phyloP scores from a whole-genome alignment of 2,329 filamentous ascomycete genomes.

The Helicocarpus griseus region DNA sequence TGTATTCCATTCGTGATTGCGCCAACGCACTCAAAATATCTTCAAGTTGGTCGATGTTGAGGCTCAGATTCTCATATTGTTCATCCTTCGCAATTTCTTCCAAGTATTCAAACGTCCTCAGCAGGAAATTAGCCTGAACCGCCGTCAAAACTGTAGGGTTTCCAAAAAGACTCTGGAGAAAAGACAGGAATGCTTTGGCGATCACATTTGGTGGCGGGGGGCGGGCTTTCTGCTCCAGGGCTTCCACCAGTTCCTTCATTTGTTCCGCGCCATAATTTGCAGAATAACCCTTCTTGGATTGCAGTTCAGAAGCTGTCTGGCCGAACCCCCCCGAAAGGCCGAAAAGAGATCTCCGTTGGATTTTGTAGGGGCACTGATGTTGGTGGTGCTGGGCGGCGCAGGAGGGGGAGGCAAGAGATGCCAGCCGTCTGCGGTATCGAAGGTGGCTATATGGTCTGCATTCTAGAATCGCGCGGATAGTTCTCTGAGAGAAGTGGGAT shows the following conservation, averaged over 20 bases:
- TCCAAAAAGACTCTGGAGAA: slow-evolving; percentile 50
- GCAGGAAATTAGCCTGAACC: slow-evolving; percentile 54
- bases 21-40: slow-evolving; percentile 31
- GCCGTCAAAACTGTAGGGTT: slow-evolving; percentile 47
- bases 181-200: slow-evolving; percentile 52
- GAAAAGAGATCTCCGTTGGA: slow-evolving; percentile 51
- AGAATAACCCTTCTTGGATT: slow-evolving; percentile 1
- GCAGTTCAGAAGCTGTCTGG: slow-evolving; percentile 40
- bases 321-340: slow-evolving; percentile 34
- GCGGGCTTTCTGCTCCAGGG: slow-evolving; percentile 53
- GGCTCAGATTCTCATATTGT: neutral
- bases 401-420: slow-evolving; percentile 22
- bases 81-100: slow-evolving; percentile 18
- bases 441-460: slow-evolving; percentile 34
- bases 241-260: slow-evolving; percentile 59
- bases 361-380: slow-evolving; percentile 18
- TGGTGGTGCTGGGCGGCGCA: slow-evolving; percentile 23
- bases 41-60: slow-evolving; percentile 18
- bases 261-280: slow-evolving; percentile 50
- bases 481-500: slow-evolving; percentile 34
- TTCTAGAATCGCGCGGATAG: slow-evolving; percentile 37
- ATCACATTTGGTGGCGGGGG: slow-evolving; percentile 56
- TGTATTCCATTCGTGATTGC: slow-evolving; percentile 25
- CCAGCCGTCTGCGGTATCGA: slow-evolving; percentile 26
- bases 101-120: slow-evolving; percentile 54